Base-by-base conservation (phyloP, 2,329 filamentous ascomycete genomes). In the Capronia epimyces region DNA sequence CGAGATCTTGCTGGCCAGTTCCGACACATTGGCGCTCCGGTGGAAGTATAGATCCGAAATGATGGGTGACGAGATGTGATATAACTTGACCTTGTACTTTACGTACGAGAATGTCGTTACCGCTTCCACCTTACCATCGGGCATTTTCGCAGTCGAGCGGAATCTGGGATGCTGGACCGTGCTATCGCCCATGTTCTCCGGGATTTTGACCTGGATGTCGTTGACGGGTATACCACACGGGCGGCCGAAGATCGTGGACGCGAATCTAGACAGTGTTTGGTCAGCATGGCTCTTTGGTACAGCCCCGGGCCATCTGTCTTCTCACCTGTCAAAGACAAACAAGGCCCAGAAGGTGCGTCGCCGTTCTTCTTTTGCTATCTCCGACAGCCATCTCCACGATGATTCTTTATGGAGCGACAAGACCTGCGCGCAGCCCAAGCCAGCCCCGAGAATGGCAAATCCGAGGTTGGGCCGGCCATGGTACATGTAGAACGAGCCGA, bases 11-110 rank as follows among this genome's bases (percentile, higher is more conserved):
- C 25, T 18, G 4, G 50, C 52, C 36, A 50, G 27, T 20, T 47
- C 50, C 2, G 49, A 49, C 12, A 55, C 49, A 39, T 34, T 53
- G 2, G 34, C 18, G 25, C 50, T 55, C 25, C 51, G 55, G 40
- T 57, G 55, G 22, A 53, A 52, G 20, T 58, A 58, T 13, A 58
- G 21, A 24, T 53, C 49, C 8, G 49, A 43, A 5, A 55, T 58
- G 18, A 58, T 55, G 16, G 56, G 48, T 13, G 52, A 58, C 21
- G 56, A 52, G 20, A 58, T 58, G 37, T 55, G 52, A 37, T 58
- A 58, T 6, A 58, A 36, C 36, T 50, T 53, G 47, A 55, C 39
- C 31, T 58, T 58, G 45, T 51, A 58, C 21, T 52, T 52, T 29
- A 50, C 18, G 39, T 58, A 58, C 5, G 56, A 49, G 41, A 58